Percentiles rank a stretch among this genome's conserved stretches.
These are phyloP conservation scores for Austroboletus rostrupii DNA, from an alignment of 1,284 basidiomycete genomes.

Conservation along the genomic window DNA sequence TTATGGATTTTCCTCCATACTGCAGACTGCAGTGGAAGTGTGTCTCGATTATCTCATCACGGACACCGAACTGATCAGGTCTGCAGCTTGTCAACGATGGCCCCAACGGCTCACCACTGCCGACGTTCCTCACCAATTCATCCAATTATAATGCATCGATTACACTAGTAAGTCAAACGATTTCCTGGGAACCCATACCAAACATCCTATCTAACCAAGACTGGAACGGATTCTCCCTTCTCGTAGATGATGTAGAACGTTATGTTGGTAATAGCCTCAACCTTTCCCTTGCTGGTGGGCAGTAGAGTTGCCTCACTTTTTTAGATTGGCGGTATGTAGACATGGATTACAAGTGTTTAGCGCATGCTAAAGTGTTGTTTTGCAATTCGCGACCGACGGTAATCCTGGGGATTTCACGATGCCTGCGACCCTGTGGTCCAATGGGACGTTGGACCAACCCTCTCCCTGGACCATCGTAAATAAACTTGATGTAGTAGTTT, in stretches of 20 bases:
- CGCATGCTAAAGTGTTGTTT: conserved; percentile 3
- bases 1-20: conserved; percentile 76
- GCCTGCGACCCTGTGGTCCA: conserved; percentile 72
- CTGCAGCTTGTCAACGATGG: conserved; percentile 67
- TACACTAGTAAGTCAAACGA: conserved; percentile 51
- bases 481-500: neutral
- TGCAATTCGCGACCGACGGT: conserved; percentile 52
- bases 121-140: conserved; percentile 71
- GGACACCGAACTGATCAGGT: conserved; percentile 1
- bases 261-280: conserved; percentile 65
- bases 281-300: conserved; percentile 63
- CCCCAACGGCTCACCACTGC: conserved; percentile 62
- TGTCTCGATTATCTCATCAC: conserved; percentile 21
- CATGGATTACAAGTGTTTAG: neutral
- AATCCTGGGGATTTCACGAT: conserved; percentile 77
- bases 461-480: conserved; percentile 58
- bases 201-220: conserved; percentile 32
- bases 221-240: conserved; percentile 78
- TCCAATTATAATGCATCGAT: conserved; percentile 57
- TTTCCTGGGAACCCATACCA: conserved; percentile 61
- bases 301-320: conserved; percentile 70
- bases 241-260: conserved; percentile 83
- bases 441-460: conserved; percentile 83
- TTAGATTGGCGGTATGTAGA: conserved; percentile 68
- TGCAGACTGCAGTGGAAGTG: conserved; percentile 75